These are phyloP conservation scores for Petasospora fabianii DNA, from an alignment of 1,139 yeast species.

Conservation along the genomic window DNA sequence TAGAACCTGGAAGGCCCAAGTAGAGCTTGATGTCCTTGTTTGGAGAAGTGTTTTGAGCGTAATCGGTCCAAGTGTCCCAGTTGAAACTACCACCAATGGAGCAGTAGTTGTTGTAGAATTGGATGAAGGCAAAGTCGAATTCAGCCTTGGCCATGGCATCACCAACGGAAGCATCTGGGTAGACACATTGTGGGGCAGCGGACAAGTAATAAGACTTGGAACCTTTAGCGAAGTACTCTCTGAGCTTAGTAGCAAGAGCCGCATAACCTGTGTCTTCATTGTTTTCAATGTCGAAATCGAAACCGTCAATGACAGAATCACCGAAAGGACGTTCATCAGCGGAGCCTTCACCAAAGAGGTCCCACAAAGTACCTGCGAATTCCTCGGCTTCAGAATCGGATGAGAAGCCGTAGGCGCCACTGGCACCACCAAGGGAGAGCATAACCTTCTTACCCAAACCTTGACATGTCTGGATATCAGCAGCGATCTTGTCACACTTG, in stretches of 20 bases:
- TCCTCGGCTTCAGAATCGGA: conserved; percentile 57
- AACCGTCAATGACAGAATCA: conserved; percentile 63
- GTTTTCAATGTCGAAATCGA: conserved; percentile 69
- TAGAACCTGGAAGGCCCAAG: conserved; percentile 72
- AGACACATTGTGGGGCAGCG: conserved; percentile 95
- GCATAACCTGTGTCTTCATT: conserved; percentile 51
- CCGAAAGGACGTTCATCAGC: conserved; percentile 68
- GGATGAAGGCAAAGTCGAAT: conserved; percentile 84
- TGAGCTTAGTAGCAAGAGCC: conserved; percentile 58
- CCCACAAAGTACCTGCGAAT: conserved; percentile 79
- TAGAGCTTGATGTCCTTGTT: conserved; percentile 62
- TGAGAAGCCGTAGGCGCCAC: conserved; percentile 73
- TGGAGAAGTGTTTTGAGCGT: conserved; percentile 59
- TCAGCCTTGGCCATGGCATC: conserved; percentile 55
- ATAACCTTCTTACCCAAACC: conserved; percentile 69
- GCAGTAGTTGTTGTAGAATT: conserved; percentile 92
- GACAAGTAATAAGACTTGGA: conserved; percentile 70
- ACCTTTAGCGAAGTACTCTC: conserved; percentile 52
- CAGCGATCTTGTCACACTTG: conserved; percentile 62
- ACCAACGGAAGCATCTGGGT: conserved; percentile 85
- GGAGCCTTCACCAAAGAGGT: conserved; percentile 77
- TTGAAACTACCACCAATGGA: conserved; percentile 58
- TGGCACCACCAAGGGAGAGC: conserved; percentile 84
- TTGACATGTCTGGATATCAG: conserved; percentile 84
- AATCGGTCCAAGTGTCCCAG: conserved; percentile 80